Conservation (phyloP, 2,329 filamentous ascomycete genomes). For the Penicillium paneum region DNA sequence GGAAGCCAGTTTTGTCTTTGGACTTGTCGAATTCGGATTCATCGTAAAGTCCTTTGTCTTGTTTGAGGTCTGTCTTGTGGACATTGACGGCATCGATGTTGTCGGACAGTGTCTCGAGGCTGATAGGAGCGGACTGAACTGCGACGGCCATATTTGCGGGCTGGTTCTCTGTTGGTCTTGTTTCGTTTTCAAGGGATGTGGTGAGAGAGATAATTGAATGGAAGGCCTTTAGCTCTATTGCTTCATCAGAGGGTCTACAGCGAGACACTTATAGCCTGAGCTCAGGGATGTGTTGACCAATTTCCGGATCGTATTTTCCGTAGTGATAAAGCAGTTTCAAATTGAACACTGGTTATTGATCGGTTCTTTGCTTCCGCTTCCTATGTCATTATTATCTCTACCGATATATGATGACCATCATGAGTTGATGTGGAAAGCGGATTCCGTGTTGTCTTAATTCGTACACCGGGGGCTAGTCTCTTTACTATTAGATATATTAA, state of each 20-base stretch:
- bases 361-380: not conserved
- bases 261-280: not conserved
- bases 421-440: not conserved
- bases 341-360: not conserved
- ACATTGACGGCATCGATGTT: slow-evolving; percentile 2
- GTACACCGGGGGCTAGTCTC: not conserved
- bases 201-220: not conserved
- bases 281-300: not conserved
- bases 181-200: not conserved
- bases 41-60: slow-evolving; percentile 39
- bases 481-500: no score
- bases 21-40: slow-evolving; percentile 66
- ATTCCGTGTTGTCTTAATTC: not conserved
- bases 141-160: not conserved
- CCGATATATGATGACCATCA: not conserved
- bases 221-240: not conserved
- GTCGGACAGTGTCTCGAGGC: not conserved
- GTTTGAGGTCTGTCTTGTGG: not conserved
- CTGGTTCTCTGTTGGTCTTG: not conserved
- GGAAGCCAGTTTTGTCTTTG: slow-evolving; percentile 77
- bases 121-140: not conserved
- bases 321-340: not conserved
- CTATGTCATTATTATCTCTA: not conserved
- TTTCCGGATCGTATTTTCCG: not conserved
- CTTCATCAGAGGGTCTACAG: not conserved